Evolutionary conservation across 441 rosid genomes (phyloP).

Genomic region (Syzygium malaccense): DNA sequence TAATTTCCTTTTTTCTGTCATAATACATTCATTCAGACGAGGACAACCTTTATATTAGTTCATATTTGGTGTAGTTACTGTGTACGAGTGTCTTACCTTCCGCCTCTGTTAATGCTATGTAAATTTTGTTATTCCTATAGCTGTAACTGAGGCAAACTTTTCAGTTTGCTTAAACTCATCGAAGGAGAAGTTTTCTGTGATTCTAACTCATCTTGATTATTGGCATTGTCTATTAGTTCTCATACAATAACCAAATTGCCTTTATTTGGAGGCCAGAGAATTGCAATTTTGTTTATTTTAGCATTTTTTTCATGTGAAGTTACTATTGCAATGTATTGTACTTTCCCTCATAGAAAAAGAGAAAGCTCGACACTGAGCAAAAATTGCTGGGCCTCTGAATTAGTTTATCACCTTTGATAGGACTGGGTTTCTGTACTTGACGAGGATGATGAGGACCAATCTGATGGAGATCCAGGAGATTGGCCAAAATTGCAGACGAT

Average conservation of each 20-base stretch:
- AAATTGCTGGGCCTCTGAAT: not conserved
- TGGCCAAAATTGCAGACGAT: conserved; percentile 93
- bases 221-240: not conserved
- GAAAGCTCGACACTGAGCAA: not conserved
- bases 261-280: not conserved
- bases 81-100: not conserved
- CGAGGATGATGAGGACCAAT: conserved; percentile 43
- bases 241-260: not conserved
- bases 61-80: not conserved
- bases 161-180: not conserved
- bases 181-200: not conserved
- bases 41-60: not conserved
- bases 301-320: not conserved
- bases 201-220: not conserved
- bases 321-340: not conserved
- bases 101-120: not conserved
- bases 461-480: conserved; percentile 65
- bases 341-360: not conserved
- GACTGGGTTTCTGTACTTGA: conserved; percentile 70
- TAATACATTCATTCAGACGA: not conserved
- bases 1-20: not conserved
- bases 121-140: not conserved
- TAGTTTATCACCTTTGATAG: conserved; percentile 22
- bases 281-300: not conserved
- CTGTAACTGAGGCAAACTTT: not conserved